phyloP scores from a whole-genome alignment of 129 eudicot species.

The Ambrosia trifida region DNA sequence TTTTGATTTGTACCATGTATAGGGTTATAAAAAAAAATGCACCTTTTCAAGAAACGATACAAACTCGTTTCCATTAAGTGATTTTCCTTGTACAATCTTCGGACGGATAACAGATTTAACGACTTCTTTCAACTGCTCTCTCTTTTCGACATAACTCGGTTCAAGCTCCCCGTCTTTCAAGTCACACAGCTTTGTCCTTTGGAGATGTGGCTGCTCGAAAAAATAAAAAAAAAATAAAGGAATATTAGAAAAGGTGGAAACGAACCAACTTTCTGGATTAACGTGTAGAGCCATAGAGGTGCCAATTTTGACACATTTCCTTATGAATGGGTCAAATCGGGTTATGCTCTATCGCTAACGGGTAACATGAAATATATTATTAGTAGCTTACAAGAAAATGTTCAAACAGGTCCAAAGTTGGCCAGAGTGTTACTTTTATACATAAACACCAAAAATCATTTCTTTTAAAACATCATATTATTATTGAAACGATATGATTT shows the following conservation, averaged over 20 bases:
- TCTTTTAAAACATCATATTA: neutral
- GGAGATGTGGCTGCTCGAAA: slow-evolving; percentile 86
- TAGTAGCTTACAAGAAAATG: too few relatives aligned
- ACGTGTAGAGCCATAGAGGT: neutral
- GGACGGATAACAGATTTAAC: slow-evolving; percentile 81
- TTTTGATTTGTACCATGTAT: neutral
- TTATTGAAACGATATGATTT: too few relatives aligned
- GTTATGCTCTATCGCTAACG: too few relatives aligned
- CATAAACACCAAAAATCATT: neutral
- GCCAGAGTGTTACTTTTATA: neutral
- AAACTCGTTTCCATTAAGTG: slow-evolving; percentile 82
- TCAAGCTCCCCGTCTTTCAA: slow-evolving; percentile 89
- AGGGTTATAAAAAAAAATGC: slow-evolving; percentile 14
- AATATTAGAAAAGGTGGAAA: slow-evolving; percentile 8
- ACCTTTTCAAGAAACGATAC: slow-evolving; percentile 91
- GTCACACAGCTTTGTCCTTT: slow-evolving; percentile 94
- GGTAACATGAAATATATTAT: neutral
- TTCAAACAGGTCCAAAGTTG: neutral
- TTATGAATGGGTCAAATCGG: neutral
- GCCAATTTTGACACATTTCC: neutral
- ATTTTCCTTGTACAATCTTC: slow-evolving; percentile 85
- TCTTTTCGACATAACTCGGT: slow-evolving; percentile 61
- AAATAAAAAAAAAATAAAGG: slow-evolving; percentile 14
- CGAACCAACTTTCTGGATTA: neutral
- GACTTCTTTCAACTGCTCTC: slow-evolving; percentile 78